phyloP scores from a whole-genome alignment of 108 stramenopile species.

The Discostella pseudostelligera region DNA sequence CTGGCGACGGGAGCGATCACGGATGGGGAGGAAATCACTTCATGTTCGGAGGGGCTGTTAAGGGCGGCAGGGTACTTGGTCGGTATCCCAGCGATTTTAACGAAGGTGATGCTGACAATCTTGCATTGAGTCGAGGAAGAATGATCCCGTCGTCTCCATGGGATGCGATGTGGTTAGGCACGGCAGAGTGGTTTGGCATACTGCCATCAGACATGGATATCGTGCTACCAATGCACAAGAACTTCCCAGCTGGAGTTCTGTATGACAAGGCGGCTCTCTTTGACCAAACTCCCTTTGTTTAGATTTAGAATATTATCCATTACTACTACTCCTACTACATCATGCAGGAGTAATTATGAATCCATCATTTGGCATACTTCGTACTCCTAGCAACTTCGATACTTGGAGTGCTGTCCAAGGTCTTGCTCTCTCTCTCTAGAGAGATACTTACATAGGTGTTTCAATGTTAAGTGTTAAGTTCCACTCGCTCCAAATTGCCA shows the following conservation, averaged over 20 bases:
- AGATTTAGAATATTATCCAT: too few species aligned
- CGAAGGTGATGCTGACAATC: conserved; percentile 20
- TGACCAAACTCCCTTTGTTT: not conserved
- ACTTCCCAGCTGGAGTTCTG: conserved; percentile 18
- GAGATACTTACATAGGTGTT: too few species aligned
- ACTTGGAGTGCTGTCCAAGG: too few species aligned
- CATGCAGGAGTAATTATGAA: too few species aligned
- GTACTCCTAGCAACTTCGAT: too few species aligned
- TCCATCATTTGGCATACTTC: too few species aligned
- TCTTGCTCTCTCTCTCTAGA: too few species aligned
- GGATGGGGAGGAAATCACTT: conserved; percentile 63
- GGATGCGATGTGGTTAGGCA: conserved; percentile 69
- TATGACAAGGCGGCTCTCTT: conserved; percentile 26
- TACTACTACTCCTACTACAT: too few species aligned
- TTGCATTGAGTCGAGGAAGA: conserved; percentile 62
- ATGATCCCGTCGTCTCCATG: conserved; percentile 70
- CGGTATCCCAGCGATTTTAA: conserved; percentile 54
- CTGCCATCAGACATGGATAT: conserved; percentile 18
- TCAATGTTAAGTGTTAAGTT: too few species aligned
- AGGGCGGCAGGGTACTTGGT: conserved; percentile 59
- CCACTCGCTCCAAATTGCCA: too few species aligned
- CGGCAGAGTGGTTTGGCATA: conserved; percentile 53
- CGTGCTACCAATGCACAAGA: conserved; percentile 46
- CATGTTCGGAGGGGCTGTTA: conserved; percentile 54
- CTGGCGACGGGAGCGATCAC: conserved; percentile 73